A percentile compares a stretch with the other conserved stretches of the same genome.
Conservation (phyloP, 306 rosid species). For the Cyclanthera cordifolia region DNA sequence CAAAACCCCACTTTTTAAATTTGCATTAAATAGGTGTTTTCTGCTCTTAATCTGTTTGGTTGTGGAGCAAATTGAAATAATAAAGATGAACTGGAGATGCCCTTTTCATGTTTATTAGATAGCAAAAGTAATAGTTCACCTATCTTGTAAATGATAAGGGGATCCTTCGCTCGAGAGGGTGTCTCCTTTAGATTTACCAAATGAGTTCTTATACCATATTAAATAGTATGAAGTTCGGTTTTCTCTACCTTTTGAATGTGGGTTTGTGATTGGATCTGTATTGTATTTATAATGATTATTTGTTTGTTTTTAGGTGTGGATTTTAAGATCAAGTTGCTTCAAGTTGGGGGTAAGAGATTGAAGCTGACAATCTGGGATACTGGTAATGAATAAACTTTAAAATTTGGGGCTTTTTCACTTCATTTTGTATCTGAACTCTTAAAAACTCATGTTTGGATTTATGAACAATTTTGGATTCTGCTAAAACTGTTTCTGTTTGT, state of each 20-base stretch:
- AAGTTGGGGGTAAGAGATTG: constrained; percentile 72
- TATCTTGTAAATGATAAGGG: too few species aligned
- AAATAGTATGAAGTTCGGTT: too few species aligned
- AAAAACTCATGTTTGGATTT: too few species aligned
- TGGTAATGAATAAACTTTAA: constrained; percentile 25
- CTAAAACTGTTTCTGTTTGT: not conserved
- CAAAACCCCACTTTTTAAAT: constrained; percentile 8
- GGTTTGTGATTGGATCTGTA: constrained; percentile 4
- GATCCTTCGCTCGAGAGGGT: too few species aligned
- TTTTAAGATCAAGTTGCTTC: constrained; percentile 79
- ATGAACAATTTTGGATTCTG: too few species aligned
- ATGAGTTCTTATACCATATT: too few species aligned
- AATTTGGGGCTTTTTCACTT: not conserved
- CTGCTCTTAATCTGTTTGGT: too few species aligned
- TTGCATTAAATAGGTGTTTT: too few species aligned
- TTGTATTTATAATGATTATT: not conserved
- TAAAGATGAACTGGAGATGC: not conserved
- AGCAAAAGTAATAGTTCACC: too few species aligned
- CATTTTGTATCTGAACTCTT: not conserved
- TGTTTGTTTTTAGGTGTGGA: constrained; percentile 57
- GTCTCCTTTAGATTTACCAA: too few species aligned
- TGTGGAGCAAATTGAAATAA: not conserved
- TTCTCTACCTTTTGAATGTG: too few species aligned
- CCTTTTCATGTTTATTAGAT: too few species aligned
- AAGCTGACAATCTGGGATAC: constrained; percentile 99